Conservation (phyloP, 1,284 basidiomycete species). For the Heterobasidion occidentale region DNA sequence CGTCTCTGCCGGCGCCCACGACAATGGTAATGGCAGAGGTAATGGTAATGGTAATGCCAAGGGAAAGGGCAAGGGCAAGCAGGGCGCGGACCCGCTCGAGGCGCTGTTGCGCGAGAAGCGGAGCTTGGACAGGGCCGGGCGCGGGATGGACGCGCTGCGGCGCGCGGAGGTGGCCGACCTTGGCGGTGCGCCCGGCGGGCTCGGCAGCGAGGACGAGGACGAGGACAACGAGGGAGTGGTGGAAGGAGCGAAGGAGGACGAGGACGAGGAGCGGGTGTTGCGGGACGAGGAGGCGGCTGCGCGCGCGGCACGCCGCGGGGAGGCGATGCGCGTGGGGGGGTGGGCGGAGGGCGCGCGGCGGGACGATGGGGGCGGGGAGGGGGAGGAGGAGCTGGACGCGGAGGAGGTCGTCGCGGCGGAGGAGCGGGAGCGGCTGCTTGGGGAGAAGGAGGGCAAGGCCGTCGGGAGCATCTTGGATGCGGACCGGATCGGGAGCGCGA, state of each 20-base stretch:
- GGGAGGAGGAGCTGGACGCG: constrained; percentile 21
- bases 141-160: constrained; percentile 31
- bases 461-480: constrained; percentile 32
- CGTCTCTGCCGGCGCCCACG: background rate
- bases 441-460: constrained; percentile 31
- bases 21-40: background rate
- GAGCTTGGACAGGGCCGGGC: constrained; percentile 34
- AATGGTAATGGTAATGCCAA: background rate
- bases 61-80: background rate
- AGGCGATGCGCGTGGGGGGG: background rate
- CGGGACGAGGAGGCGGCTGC: constrained; percentile 18
- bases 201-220: constrained; percentile 27
- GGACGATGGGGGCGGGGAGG: constrained; percentile 8
- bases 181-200: constrained; percentile 5
- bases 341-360: constrained; percentile 8
- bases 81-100: constrained; percentile 9
- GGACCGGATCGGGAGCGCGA: constrained; percentile 22
- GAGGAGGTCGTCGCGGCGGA: constrained; percentile 25
- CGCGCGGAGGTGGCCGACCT: constrained; percentile 32
- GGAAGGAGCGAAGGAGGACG: background rate
- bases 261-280: constrained; percentile 19
- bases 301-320: constrained; percentile 26
- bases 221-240: constrained; percentile 12
- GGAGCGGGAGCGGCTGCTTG: constrained; percentile 31
- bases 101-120: constrained; percentile 44